phyloP scores from a whole-genome alignment of 345 rosid genomes.

The Citrus glauca region DNA sequence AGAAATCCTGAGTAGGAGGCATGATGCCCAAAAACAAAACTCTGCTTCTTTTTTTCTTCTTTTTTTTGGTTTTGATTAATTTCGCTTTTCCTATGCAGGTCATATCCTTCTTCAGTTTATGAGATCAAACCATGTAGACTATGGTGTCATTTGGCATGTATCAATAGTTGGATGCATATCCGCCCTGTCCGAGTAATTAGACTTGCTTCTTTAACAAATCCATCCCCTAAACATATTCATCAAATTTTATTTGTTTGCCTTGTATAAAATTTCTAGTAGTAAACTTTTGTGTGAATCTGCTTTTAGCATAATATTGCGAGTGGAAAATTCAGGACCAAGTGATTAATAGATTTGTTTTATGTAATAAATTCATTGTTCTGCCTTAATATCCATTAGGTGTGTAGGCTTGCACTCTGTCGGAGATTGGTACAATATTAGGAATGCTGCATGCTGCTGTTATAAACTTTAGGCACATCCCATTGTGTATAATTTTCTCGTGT shows the following conservation, averaged over 20 bases:
- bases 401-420: neutral
- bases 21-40: too few relatives aligned
- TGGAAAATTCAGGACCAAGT: too few relatives aligned
- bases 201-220: too few relatives aligned
- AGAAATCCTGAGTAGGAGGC: too few relatives aligned
- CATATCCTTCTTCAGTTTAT: constrained; percentile 66
- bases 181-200: neutral
- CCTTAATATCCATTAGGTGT: neutral
- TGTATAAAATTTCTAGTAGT: too few relatives aligned
- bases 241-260: too few relatives aligned
- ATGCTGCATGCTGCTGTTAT: neutral
- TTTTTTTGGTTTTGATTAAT: neutral
- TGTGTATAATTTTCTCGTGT: too few relatives aligned
- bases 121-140: neutral
- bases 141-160: neutral
- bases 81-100: constrained; percentile 52
- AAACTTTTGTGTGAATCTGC: neutral
- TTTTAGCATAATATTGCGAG: too few relatives aligned
- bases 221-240: too few relatives aligned
- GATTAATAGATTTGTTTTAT: neutral
- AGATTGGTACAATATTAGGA: neutral
- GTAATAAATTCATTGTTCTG: neutral
- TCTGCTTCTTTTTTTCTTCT: neutral
- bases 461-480: neutral
- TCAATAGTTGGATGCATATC: neutral